Evolutionary conservation across 139 green algal genomes (phyloP), one percentile per base, ranked within the genome.

Genomic region (Pseudopediastrum boryanum): DNA sequence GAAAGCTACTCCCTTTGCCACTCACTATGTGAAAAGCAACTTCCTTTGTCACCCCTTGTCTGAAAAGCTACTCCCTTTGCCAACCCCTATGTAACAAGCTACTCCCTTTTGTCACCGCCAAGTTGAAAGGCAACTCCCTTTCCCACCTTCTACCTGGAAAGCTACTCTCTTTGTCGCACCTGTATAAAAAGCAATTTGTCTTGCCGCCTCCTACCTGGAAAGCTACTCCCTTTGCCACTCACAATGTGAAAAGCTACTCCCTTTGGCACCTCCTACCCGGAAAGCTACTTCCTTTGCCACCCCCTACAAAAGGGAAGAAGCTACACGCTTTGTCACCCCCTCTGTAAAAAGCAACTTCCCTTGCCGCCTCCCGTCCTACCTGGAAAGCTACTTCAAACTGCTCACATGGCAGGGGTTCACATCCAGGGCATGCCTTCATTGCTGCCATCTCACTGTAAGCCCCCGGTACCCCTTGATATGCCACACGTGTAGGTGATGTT

Each of bases 341-440:
- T 58, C 19, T 16, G 48, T 58, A 58, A 21, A 16, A 58, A 70
- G 4, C 62, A 70, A 46, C 5, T 39, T 41, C 3, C 27, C 21
- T 33, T 23, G 16, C n/a, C n/a, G 38, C 39, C n/a, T 31, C 23
- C 50, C 38, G 33, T 38, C 46, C 8, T 5, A 90, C 91, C 83
- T 98, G 91, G 80, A 98, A 98, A 2, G 95, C 95, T 7, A 92
- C 88, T 75, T 99, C 96, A 67, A 99, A 99, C 84, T 98, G 92
- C 35, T 96, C 92, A 72, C 95, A 99, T 6, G 96, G 94, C 43
- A 98, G 58, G 13, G 93, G 88, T 50, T 95, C 87, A 39, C 84
- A 90, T 8, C 88, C 89, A 0, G 94, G 90, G 82, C 93, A 97
- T 0, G 94, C 94, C 39, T 91, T 93, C 38, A 87, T 77, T 0